phyloP scores from a whole-genome alignment of 1,284 basidiomycete species.

The Anthracocystis panici-leucophaei region DNA sequence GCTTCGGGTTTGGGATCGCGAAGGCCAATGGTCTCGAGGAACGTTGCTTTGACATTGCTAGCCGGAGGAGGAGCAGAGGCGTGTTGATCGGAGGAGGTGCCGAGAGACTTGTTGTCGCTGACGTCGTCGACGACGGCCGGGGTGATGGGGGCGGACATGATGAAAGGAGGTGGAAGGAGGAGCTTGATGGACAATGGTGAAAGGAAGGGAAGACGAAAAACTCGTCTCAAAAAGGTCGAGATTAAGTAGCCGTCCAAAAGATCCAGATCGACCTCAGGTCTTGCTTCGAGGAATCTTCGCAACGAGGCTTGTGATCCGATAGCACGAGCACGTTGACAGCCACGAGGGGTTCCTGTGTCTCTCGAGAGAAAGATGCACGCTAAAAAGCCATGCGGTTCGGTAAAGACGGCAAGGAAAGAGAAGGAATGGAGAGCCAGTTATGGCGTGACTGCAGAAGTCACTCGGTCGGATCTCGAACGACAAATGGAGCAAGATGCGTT shows the following conservation, averaged over 20 bases:
- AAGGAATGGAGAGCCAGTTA: neutral
- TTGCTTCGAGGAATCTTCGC: neutral
- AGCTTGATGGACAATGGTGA: neutral
- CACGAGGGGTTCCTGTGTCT: neutral
- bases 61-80: neutral
- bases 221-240: neutral
- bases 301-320: neutral
- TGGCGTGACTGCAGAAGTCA: slow-evolving; percentile 5
- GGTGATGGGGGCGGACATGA: slow-evolving; percentile 17
- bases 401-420: slow-evolving; percentile 11
- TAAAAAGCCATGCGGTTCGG: slow-evolving; percentile 20
- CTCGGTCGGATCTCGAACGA: neutral
- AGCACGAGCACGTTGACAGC: slow-evolving; percentile 1
- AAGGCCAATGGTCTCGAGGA: slow-evolving; percentile 39
- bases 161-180: neutral
- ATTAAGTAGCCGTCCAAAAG: neutral
- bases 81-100: slow-evolving; percentile 9
- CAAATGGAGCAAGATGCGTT: neutral
- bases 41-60: slow-evolving; percentile 13
- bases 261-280: too few relatives aligned
- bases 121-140: slow-evolving; percentile 10
- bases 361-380: neutral
- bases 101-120: slow-evolving; percentile 31
- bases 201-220: neutral
- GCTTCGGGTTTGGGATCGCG: slow-evolving; percentile 44